Evolutionary conservation across 768 basidiomycete genomes (phyloP), one percentile per base, ranked within the genome.

Genomic region (Mycena filopes): DNA sequence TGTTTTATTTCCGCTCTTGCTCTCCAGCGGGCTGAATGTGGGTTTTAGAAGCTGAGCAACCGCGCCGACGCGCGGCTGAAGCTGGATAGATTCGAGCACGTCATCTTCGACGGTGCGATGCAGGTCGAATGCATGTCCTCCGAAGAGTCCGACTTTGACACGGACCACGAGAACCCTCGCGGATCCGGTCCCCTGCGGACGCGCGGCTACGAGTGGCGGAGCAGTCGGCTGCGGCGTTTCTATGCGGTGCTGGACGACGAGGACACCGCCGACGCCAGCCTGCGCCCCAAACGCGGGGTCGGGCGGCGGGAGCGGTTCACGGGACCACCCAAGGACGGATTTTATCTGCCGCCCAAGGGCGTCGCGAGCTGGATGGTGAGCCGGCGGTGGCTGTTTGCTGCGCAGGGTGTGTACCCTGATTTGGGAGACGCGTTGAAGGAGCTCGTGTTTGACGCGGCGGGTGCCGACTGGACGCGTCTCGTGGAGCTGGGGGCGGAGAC

Each of bases 81-180:
- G 57, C 74, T 87, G 26, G 76, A 76, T 26, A 77, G 71, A 0
- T 89, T 91, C 63, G 83, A 87, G 58, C 87, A 92, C 74, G 79
- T 86, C 26, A 82, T 79, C 16, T 93, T 93, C 71, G 89, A 92
- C 70, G 86, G 86, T 16, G 91, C 92, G 16, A 75, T 93, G 60
- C 87, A 89, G 65, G 65, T 86, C 21, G 92, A 93, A 49, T 93
- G 91, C 75, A 91, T 93, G 88, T 93, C 92, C 28, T 89, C 88
- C 31, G 92, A 93, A 68, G 92, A 93, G 73, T 92, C 91, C 16
- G 87, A 87, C 66, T 78, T 76, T 51, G 90, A 89, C 38, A 75
- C 77, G 31, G 74, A 75, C 63, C 56, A 69, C 23, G 54, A 56
- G 33, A 38, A 54, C 45, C 65, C 70, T 5, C 78, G 73, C 43